Base-by-base conservation (phyloP, 805 yeast species). In the Candida sithepensis region DNA sequence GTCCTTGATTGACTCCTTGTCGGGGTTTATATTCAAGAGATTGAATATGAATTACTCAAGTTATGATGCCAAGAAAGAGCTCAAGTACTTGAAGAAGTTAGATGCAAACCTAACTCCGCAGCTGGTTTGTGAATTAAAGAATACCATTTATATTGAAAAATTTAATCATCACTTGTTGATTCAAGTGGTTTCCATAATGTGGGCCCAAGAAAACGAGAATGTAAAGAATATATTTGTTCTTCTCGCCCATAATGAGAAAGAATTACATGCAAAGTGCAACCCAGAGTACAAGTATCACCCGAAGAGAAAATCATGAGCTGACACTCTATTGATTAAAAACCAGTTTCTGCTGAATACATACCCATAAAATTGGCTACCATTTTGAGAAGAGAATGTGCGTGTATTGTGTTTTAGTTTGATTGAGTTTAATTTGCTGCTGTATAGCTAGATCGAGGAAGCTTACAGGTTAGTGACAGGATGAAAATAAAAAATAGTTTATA, bases 221-320 rank as follows among this genome's bases (percentile, higher is more conserved):
- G 64, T 71, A 32, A 72, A 70, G 58, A 64, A 64, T 28, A 54
- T 60, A 41, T 74, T 75, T 58, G 61, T 64, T 7, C 49, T 56
- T n/a, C 62, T 70, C 44, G 71, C 75, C 4, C 57, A 57, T 19
- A 56, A 70, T 37, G 79, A 74, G 53, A 73, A 73, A 57, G 64
- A 60, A 21, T 58, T 72, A 5, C 79, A 74, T 52, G 54, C 62
- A 32, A 60, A 62, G 34, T 64, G 72, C 47, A 70, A 68, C 50
- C 79, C 79, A 9, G 66, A 66, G 45, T 74, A 75, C 61, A 71
- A 70, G 53, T 74, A 67, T 50, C 65, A 67, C 46, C 79, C 79
- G 2, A 69, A 58, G 58, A 67, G 67, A 60, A 49, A 47, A 36
- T 37, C 41, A 13, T 48, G 38, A 30, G 30, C 12, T 8, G n/a